Conservation (phyloP, 2,329 filamentous ascomycete genomes). For the Byssoonygena ceratinophila region DNA sequence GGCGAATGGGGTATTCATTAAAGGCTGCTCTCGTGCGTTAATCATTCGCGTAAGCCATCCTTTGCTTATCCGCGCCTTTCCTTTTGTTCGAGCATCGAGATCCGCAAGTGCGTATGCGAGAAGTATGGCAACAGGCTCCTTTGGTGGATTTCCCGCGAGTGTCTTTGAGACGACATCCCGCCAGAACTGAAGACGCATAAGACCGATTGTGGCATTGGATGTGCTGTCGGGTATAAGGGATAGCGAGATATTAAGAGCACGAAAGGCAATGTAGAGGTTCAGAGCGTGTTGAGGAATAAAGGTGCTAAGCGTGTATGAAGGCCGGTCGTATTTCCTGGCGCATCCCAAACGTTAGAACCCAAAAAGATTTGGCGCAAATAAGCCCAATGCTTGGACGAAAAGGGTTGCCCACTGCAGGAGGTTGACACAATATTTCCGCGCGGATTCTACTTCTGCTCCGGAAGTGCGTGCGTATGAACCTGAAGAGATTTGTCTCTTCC, state of each 20-base stretch:
- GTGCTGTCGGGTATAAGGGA: slow-evolving; percentile 82
- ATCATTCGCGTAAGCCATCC: slow-evolving; percentile 71
- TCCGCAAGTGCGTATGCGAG: slow-evolving; percentile 61
- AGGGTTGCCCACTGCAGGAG: slow-evolving; percentile 41
- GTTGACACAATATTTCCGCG: slow-evolving; percentile 49
- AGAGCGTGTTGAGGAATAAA: slow-evolving; percentile 67
- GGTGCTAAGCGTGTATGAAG: slow-evolving; percentile 73
- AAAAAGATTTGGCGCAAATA: background rate
- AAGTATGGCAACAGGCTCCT: slow-evolving; percentile 82
- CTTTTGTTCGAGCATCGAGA: slow-evolving; percentile 39
- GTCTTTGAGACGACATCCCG: slow-evolving; percentile 70
- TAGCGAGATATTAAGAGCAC: slow-evolving; percentile 86
- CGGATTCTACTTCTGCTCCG: slow-evolving; percentile 44
- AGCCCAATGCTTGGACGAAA: background rate
- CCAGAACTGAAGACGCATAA: slow-evolving; percentile 92
- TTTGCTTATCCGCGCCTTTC: slow-evolving; percentile 47
- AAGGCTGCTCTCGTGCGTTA: slow-evolving; percentile 66
- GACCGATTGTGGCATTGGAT: slow-evolving; percentile 73
- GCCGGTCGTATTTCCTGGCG: slow-evolving; percentile 73
- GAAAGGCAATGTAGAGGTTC: slow-evolving; percentile 80
- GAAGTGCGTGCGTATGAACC: slow-evolving; percentile 22
- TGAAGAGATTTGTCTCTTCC: slow-evolving; percentile 21
- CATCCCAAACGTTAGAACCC: background rate
- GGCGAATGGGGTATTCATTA: slow-evolving; percentile 73
- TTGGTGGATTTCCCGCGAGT: slow-evolving; percentile 66